Base-by-base conservation (phyloP, 1,284 basidiomycete species). In the Ceratobasidium sp. region DNA sequence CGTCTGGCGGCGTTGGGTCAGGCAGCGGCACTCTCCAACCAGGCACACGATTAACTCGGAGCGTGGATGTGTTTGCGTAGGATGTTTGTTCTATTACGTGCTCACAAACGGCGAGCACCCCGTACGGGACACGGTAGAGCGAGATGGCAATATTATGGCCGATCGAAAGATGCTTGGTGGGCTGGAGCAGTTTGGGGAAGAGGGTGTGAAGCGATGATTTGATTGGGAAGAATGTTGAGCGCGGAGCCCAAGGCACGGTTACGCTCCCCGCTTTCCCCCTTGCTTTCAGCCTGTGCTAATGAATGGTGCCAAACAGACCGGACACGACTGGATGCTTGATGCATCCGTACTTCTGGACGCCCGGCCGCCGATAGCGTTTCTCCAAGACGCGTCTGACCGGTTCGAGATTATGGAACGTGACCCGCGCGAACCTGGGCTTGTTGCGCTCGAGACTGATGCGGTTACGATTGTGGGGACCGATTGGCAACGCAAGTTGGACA, bases 351-450 rank as follows among this genome's bases (percentile, higher is more conserved):
- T 99, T 98, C 84, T 99, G 97, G 97, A 90, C 93, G 74, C 84
- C 96, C 0, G 89, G 86, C 14, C 90, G 92, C 76, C 87, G 96
- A 41, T 99, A 1, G 89, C 87, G 58, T 99, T 99, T 86, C 84
- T 99, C 18, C 96, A 97, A 81, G 97, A 99, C 76, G 94, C 95
- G 0, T 98, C 95, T 0, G 97, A 99, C 80, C 89, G 96, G 1
- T 98, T 99, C 80, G 97, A 99, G 82, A 96, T 96, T 79, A 97
- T 99, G 94, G 93, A 91, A 76, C 87, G 92, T 59, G 95, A 97
- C 64, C 94, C 96, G 0, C 90, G 89, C 59, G 93, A 97, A 67
- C 83, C 87, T 0, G 86, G 89, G 65, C 85, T 99, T 16, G 79
- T 92, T 14, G 81, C 86, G 30, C 86, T 99, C 32, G 97, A 99